phyloP scores from a whole-genome alignment of 1,284 basidiomycete genomes.

The Pseudozyma pruni region DNA sequence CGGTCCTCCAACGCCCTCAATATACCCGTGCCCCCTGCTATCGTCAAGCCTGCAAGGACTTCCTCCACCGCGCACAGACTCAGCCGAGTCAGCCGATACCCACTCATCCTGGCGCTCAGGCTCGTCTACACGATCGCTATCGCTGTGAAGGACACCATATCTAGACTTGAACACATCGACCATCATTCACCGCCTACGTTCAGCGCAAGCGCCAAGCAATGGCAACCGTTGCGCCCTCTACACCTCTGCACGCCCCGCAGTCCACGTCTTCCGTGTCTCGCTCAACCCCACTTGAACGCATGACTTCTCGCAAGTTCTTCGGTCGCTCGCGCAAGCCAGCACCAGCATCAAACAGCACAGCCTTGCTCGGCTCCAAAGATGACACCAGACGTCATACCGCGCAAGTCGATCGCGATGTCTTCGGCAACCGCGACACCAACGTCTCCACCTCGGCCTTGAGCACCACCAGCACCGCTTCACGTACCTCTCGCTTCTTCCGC shows the following conservation, averaged over 20 bases:
- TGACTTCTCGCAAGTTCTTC: conserved; percentile 35
- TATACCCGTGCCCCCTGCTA: no score
- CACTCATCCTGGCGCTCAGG: no score
- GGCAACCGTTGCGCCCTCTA: conserved; percentile 23
- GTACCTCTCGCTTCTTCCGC: conserved; percentile 35
- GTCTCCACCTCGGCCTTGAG: conserved; percentile 29
- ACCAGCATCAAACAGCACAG: background rate
- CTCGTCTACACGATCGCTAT: no score
- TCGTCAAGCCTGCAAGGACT: no score
- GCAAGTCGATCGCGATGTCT: conserved; percentile 16
- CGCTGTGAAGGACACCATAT: background rate
- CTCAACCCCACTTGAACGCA: background rate
- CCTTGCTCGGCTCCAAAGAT: no score
- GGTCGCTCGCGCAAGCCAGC: conserved; percentile 27
- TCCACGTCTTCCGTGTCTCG: background rate
- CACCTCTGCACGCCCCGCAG: background rate
- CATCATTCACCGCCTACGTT: no score
- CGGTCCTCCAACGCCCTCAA: no score
- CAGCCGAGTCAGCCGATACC: no score
- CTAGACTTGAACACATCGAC: background rate
- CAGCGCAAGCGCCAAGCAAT: no score
- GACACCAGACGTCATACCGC: background rate
- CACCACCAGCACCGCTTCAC: conserved; percentile 17
- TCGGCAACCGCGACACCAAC: conserved; percentile 18
- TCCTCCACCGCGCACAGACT: no score